These are phyloP conservation scores for Fusarium sp. DNA, from an alignment of 2,329 filamentous ascomycete species.

Conservation along the genomic window DNA sequence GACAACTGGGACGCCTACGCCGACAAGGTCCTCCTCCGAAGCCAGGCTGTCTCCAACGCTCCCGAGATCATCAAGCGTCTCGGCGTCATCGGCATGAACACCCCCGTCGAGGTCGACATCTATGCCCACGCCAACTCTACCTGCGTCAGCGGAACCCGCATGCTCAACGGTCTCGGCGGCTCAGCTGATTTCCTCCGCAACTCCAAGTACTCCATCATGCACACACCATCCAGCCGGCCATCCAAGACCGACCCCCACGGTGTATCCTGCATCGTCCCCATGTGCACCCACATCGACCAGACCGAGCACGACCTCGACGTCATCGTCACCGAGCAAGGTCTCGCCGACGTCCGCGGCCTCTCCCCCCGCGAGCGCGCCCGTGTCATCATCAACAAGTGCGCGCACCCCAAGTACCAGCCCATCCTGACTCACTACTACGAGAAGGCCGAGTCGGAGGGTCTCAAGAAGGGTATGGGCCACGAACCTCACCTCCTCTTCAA, in stretches of 20 bases:
- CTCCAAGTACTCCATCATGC: constrained; percentile 91
- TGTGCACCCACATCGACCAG: constrained; percentile 93
- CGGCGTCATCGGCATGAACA: constrained; percentile 95
- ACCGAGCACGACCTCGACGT: constrained; percentile 93
- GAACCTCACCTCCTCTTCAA: constrained; percentile 90
- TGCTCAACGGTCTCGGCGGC: constrained; percentile 87
- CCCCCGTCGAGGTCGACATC: constrained; percentile 92
- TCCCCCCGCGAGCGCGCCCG: constrained; percentile 82
- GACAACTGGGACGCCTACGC: constrained; percentile 83
- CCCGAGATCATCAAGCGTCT: constrained; percentile 90
- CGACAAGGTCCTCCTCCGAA: constrained; percentile 84
- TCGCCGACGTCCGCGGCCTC: constrained; percentile 86
- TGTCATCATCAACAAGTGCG: constrained; percentile 88
- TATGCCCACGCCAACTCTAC: constrained; percentile 94
- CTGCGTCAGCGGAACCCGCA: constrained; percentile 87
- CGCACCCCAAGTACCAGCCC: constrained; percentile 85
- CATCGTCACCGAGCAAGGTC: constrained; percentile 79
- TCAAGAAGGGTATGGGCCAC: constrained; percentile 88
- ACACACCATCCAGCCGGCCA: constrained; percentile 84
- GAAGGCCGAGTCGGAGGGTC: constrained; percentile 85
- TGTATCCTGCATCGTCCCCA: constrained; percentile 89
- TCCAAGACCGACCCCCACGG: constrained; percentile 85
- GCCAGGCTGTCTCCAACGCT: constrained; percentile 89
- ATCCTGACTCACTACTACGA: constrained; percentile 87
- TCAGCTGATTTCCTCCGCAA: constrained; percentile 84